phyloP scores from a whole-genome alignment of 257 asterid species.

The Linderniella brevidens region DNA sequence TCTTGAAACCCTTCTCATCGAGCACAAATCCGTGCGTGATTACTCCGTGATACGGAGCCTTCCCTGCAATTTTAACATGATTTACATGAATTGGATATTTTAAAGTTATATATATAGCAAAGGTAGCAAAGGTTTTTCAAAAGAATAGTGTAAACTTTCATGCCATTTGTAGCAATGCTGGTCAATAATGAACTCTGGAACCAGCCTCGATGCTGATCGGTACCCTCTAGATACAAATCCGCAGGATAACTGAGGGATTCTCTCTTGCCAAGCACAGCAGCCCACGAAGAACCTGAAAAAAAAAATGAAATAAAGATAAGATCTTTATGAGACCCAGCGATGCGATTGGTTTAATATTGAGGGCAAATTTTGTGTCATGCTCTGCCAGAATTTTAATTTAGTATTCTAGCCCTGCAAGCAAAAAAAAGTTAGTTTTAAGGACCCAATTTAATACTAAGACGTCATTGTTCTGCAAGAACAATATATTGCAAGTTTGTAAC shows the following conservation, averaged over 20 bases:
- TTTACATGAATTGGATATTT: background rate
- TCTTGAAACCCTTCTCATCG: slow-evolving; percentile 89
- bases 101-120: no score
- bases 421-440: no score
- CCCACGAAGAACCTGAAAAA: slow-evolving; percentile 90
- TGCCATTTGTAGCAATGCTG: slow-evolving; percentile 88
- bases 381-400: no score
- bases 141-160: slow-evolving; percentile 6
- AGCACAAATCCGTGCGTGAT: slow-evolving; percentile 93
- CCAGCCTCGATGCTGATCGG: slow-evolving; percentile 99
- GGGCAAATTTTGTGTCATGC: no score
- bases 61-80: slow-evolving; percentile 31
- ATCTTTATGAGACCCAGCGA: no score
- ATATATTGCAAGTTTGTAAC: no score
- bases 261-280: slow-evolving; percentile 88
- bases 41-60: slow-evolving; percentile 80
- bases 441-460: no score
- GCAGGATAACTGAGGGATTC: slow-evolving; percentile 71
- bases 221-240: slow-evolving; percentile 92
- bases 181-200: slow-evolving; percentile 91
- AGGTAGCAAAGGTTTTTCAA: background rate
- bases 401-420: no score
- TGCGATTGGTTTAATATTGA: no score
- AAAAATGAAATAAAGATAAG: background rate
- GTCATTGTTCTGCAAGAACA: no score